Evolutionary conservation across 2,329 filamentous ascomycete species (phyloP).

Genomic region (Onygenales sp.): DNA sequence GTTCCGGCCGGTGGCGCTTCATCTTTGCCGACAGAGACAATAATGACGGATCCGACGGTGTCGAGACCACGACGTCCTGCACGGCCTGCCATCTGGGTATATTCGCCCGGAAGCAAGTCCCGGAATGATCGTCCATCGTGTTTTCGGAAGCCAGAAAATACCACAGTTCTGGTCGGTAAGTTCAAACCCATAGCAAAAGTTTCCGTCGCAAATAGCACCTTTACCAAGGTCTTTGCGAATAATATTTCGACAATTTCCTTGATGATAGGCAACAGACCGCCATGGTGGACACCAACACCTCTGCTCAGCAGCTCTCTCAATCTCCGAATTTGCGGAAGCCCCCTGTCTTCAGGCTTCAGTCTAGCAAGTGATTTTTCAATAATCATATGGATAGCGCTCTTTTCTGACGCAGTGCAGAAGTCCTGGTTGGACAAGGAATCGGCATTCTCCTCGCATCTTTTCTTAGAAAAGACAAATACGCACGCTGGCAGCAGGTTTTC

Average conservation of each 20-base stretch:
- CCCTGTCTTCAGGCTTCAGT: slow-evolving; percentile 79
- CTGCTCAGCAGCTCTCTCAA: slow-evolving; percentile 75
- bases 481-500: slow-evolving; percentile 80
- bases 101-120: slow-evolving; percentile 86
- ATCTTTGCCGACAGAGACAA: slow-evolving; percentile 69
- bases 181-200: slow-evolving; percentile 99
- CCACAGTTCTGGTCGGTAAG: slow-evolving; percentile 86
- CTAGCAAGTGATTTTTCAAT: slow-evolving; percentile 91
- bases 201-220: slow-evolving; percentile 94
- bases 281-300: slow-evolving; percentile 93
- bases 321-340: slow-evolving; percentile 84
- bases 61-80: slow-evolving; percentile 89
- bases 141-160: slow-evolving; percentile 95
- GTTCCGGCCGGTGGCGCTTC: slow-evolving; percentile 80
- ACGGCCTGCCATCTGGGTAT: slow-evolving; percentile 96
- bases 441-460: slow-evolving; percentile 92
- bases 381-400: slow-evolving; percentile 95
- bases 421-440: slow-evolving; percentile 92
- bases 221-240: slow-evolving; percentile 89
- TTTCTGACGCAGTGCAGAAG: slow-evolving; percentile 85
- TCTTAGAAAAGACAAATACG: slow-evolving; percentile 98
- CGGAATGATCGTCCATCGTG: slow-evolving; percentile 89
- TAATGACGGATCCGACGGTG: slow-evolving; percentile 85
- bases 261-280: slow-evolving; percentile 86
- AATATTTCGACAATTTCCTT: slow-evolving; percentile 97